A percentile compares a stretch with the other conserved stretches of the same genome.
Evolutionary conservation across 1,284 basidiomycete species (phyloP).

Genomic region (Phaffia rhodozyma): DNA sequence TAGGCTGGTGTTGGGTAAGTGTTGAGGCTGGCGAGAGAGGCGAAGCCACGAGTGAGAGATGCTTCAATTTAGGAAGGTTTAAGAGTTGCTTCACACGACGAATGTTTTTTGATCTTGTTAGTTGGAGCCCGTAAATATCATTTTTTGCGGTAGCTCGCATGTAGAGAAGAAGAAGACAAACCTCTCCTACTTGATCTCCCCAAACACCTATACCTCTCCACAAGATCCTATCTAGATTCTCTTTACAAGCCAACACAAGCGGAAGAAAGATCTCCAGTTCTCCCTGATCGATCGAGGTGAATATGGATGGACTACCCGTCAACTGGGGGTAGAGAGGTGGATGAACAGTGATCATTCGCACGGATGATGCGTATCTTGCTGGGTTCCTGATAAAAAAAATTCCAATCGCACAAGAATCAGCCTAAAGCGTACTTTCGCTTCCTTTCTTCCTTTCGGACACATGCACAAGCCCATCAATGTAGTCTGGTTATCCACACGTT

Average conservation of each 20-base stretch:
- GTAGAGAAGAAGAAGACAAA: neutral
- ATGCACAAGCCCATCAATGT: too few relatives aligned
- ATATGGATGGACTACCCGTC: neutral
- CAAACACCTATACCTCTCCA: slow-evolving; percentile 14
- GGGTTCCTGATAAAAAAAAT: slow-evolving; percentile 1
- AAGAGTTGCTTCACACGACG: slow-evolving; percentile 4
- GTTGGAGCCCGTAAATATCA: too few relatives aligned
- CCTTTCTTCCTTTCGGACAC: too few relatives aligned
- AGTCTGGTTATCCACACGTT: too few relatives aligned
- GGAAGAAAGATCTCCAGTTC: slow-evolving; percentile 6
- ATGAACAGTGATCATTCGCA: slow-evolving; percentile 1
- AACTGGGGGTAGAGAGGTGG: slow-evolving; percentile 1
- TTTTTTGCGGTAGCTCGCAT: too few relatives aligned
- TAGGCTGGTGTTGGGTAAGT: slow-evolving; percentile 3
- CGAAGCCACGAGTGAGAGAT: slow-evolving; percentile 11
- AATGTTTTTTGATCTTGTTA: too few relatives aligned
- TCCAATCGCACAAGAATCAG: too few relatives aligned
- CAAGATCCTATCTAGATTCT: neutral
- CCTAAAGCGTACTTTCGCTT: too few relatives aligned
- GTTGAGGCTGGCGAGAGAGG: slow-evolving; percentile 9
- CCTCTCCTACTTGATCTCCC: slow-evolving; percentile 12
- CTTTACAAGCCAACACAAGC: neutral
- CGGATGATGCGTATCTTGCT: slow-evolving; percentile 1
- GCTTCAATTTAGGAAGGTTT: neutral
- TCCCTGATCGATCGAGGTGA: slow-evolving; percentile 1